Evolutionary conservation across 345 rosid genomes (phyloP), one percentile per base, ranked within the genome.

Genomic region (Anacardium occidentale): DNA sequence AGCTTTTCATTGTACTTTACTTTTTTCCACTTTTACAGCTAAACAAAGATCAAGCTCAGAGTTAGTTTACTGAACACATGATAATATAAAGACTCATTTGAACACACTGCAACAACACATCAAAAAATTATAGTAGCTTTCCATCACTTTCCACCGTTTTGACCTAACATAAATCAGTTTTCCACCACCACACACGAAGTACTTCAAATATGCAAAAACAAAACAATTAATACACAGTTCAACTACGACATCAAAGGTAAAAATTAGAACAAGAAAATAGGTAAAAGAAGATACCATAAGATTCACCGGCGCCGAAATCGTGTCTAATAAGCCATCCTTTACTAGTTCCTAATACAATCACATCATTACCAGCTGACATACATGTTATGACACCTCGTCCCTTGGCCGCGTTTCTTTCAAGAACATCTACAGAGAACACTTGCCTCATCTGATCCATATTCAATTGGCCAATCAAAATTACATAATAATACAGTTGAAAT

Each of bases 311-410:
- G 21, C 97, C 89, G 61, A 95, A 95, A 78, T 95, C 98, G 77
- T 95, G 92, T 14, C 97, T 76, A 67, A 95, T 88, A 57, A 95
- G 84, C 98, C 98, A 95, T 32, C 99, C 98, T 77, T 84, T 91
- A 76, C 98, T 92, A 24, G 99, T 95, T 64, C 99, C 99, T 2
- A 92, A 65, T 37, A 90, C 84, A 64, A 95, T 95, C 40, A 95
- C 98, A 75, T 95, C 99, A 72, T 88, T 95, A 7, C 99, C 99
- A 58, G 99, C 97, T 21, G 98, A 90, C 99, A 95, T 91, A 77
- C 96, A 93, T 12, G 97, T 95, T 48, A 92, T 91, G 18, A 84
- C 81, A 3, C 99, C 99, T 4, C 89, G 89, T 22, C 94, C 96
- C 75, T 92, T 95, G 3, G 99, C 87, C 18, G 94, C 98, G 78